A percentile compares a stretch with the other conserved stretches of the same genome.
These are phyloP conservation scores for Epichloe hybrida DNA, from an alignment of 2,329 filamentous ascomycete genomes.

Conservation along the genomic window DNA sequence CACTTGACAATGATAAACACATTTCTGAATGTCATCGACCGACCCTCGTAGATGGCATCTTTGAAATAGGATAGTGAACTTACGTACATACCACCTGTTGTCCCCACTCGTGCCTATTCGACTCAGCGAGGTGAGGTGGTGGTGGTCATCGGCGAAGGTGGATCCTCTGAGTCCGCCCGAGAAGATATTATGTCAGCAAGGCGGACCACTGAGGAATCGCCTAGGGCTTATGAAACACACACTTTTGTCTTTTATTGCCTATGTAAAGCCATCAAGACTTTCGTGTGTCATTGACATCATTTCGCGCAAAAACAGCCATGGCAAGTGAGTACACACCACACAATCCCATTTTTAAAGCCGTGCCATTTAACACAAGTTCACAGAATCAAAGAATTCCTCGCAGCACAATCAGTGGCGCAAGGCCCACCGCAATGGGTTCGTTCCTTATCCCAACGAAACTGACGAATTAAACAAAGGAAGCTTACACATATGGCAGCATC, in stretches of 20 bases:
- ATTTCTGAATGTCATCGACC: too few species aligned
- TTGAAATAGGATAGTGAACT: too few species aligned
- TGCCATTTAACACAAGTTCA: background rate
- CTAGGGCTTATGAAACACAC: conserved; percentile 14
- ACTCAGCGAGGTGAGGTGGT: too few species aligned
- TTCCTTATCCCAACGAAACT: conserved; percentile 11
- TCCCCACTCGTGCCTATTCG: too few species aligned
- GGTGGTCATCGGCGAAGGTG: background rate
- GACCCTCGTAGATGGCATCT: too few species aligned
- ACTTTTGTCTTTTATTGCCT: background rate
- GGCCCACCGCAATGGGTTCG: conserved; percentile 98
- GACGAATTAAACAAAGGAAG: background rate
- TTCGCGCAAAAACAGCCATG: conserved; percentile 5
- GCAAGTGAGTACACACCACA: conserved; percentile 4
- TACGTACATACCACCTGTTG: too few species aligned
- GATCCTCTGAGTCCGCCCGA: too few species aligned
- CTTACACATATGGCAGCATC: conserved; percentile 52
- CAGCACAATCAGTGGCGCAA: conserved; percentile 98
- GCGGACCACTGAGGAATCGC: background rate
- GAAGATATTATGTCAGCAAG: conserved; percentile 5
- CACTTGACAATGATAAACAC: too few species aligned
- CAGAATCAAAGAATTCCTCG: conserved; percentile 99
- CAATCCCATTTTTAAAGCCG: background rate
- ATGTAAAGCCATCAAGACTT: background rate
- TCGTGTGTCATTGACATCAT: background rate